phyloP scores from a whole-genome alignment of 75 land plant genomes.

The Sequoiadendron giganteum region DNA sequence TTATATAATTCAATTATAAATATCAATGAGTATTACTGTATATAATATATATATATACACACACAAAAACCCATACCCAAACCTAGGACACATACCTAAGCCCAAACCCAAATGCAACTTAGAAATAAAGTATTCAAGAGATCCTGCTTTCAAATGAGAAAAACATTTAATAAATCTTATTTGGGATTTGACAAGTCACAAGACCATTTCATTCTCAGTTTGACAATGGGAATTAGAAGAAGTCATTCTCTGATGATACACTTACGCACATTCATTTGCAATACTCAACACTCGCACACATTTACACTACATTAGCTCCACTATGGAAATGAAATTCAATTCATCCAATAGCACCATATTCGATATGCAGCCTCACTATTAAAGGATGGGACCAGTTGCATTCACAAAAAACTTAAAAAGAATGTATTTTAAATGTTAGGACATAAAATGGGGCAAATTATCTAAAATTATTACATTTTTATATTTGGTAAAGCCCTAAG shows the following conservation, averaged over 20 bases:
- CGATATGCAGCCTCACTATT: neutral
- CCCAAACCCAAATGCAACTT: too few species aligned
- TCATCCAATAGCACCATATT: neutral
- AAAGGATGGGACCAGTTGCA: neutral
- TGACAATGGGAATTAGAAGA: neutral
- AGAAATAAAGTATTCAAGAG: too few species aligned
- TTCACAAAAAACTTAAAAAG: neutral
- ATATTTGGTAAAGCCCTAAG: neutral
- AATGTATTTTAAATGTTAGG: neutral
- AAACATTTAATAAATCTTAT: too few species aligned
- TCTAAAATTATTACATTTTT: neutral
- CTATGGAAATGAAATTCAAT: neutral
- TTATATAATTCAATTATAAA: too few species aligned
- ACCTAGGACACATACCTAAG: too few species aligned
- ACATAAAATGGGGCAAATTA: neutral
- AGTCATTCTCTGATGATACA: neutral
- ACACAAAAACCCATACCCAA: too few species aligned
- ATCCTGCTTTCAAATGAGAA: too few species aligned
- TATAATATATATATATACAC: too few species aligned
- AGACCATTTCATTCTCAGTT: neutral
- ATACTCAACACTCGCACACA: neutral
- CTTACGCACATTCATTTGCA: neutral
- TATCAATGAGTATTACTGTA: too few species aligned
- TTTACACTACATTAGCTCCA: neutral
- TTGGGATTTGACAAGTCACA: neutral